Evolutionary conservation across 257 asterid species (phyloP).

Genomic region (Solanum tacnaense): DNA sequence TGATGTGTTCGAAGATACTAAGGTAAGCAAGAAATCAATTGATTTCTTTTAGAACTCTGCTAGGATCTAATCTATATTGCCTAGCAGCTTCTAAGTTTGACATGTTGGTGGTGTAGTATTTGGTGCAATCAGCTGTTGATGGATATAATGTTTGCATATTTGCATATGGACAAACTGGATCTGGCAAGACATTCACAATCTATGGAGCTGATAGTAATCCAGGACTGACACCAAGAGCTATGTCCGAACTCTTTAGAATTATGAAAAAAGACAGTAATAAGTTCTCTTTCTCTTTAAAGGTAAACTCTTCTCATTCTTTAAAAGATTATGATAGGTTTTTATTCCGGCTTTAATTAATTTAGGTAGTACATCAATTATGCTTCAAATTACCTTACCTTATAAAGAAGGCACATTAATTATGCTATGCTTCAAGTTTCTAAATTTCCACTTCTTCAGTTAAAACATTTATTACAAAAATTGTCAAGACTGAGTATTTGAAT

Average conservation of each 20-base stretch:
- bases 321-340: not conserved
- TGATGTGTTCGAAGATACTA: conserved; percentile 85
- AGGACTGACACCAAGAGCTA: conserved; percentile 96
- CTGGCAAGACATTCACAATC: conserved; percentile 94
- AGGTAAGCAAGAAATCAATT: conserved; percentile 39
- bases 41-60: not conserved
- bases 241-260: conserved; percentile 69
- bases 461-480: not conserved
- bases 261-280: conserved; percentile 68
- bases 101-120: conserved; percentile 44
- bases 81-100: not conserved
- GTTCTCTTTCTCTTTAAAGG: conserved; percentile 75
- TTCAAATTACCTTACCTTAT: not conserved
- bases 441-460: not conserved
- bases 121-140: conserved; percentile 95
- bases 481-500: not conserved
- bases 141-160: conserved; percentile 93
- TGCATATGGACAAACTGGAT: conserved; percentile 99
- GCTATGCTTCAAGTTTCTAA: not conserved
- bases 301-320: conserved; percentile 10
- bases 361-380: not conserved
- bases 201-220: conserved; percentile 81
- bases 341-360: not conserved
- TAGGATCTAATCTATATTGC: not conserved
- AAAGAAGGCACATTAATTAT: not conserved